Evolutionary conservation across 345 rosid genomes (phyloP).

Genomic region (Mangifera indica): DNA sequence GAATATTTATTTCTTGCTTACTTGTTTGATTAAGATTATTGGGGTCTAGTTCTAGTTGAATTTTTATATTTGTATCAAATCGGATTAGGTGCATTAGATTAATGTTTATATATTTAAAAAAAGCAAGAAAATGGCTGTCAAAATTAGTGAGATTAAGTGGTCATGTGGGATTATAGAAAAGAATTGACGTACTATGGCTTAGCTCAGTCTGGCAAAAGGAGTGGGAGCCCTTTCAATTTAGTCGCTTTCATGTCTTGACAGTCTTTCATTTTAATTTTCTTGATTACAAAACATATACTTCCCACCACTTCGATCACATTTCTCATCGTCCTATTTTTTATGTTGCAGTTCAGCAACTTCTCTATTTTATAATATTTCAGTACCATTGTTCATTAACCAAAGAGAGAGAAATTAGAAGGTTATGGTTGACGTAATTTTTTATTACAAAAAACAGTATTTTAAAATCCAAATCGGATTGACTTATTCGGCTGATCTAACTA

Average conservation of each 20-base stretch:
- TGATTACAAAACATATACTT: background rate
- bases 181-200: background rate
- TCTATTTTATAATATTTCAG: no score
- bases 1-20: background rate
- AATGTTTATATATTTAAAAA: background rate
- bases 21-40: background rate
- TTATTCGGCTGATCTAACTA: no score
- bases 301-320: no score
- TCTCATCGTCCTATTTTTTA: no score
- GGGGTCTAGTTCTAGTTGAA: background rate
- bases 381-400: no score
- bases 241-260: background rate
- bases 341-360: no score
- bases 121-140: background rate
- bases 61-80: background rate
- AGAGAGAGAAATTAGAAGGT: no score
- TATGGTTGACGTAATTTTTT: no score
- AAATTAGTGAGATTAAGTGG: background rate
- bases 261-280: background rate
- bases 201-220: background rate
- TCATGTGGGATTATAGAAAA: background rate
- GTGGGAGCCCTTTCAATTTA: background rate
- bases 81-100: background rate
- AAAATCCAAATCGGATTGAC: no score
- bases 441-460: no score